Base-by-base conservation (phyloP, 1,284 basidiomycete genomes). In the Boletus sp. region DNA sequence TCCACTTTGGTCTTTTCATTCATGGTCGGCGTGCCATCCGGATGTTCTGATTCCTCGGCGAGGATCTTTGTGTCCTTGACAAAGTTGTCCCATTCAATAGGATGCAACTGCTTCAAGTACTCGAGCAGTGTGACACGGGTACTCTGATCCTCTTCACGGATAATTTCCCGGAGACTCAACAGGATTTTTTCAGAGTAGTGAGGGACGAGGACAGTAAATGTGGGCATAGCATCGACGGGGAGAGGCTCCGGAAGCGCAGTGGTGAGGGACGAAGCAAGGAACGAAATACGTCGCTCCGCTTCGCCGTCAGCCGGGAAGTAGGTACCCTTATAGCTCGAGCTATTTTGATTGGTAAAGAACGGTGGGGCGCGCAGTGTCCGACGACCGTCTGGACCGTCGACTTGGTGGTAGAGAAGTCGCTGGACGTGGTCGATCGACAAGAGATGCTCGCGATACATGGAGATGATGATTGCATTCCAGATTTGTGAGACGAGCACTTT, bases 11-110 rank as follows among this genome's bases (percentile, higher is more conserved):
- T 79, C 80, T 97, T 96, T 75, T 96, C 94, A 73, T 76, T 76
- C 55, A 84, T 80, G 50, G 77, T 80, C 20, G 83, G 77, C 57
- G 81, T 82, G 59, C 82, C 84, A 54, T 85, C 79, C 33, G 76
- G 70, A 16, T 76, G 84, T 53, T 89, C 88, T 53, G 88, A 87
- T 75, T 99, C 97, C 67, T 98, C 97, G 3, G 94, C 95, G 52
- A 99, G 80, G 63, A 99, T 99, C 83, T 99, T 99, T 68, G 97
- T 99, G 74, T 99, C 97, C 80, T 98, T 96, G 67, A 99, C 97
- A 71, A 99, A 99, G 77, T 99, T 99, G 79, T 98, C 96, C 97
- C 97, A 99, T 74, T 99, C 97, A 61, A 98, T 83, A n/a, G 96
- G 96, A 74, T 99, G 96, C 43, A 99, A 83, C 76, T 99, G 96